Percentiles rank a stretch among this genome's conserved stretches.
phyloP scores from a whole-genome alignment of 1,284 basidiomycete species.

The Austroboletus rostrupii region DNA sequence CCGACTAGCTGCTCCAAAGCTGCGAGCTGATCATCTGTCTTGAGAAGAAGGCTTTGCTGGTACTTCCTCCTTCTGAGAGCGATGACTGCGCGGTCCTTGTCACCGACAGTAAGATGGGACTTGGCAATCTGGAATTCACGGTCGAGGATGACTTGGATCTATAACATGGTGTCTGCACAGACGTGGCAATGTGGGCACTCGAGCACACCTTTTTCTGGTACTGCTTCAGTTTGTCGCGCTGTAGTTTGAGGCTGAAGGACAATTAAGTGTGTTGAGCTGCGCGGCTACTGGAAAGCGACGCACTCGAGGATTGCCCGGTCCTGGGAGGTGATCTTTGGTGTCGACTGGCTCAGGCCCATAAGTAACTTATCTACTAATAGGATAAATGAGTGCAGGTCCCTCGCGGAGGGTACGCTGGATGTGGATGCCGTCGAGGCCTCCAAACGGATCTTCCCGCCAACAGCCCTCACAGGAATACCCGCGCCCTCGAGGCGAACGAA shows the following conservation, averaged over 20 bases:
- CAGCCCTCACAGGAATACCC: conserved; percentile 1
- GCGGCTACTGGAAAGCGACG: conserved; percentile 31
- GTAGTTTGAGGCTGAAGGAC: conserved; percentile 74
- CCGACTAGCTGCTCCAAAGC: conserved; percentile 87
- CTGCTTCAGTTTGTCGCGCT: conserved; percentile 92
- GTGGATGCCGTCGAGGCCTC: neutral
- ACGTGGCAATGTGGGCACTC: neutral
- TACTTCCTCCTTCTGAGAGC: conserved; percentile 90
- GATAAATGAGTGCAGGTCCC: conserved; percentile 5
- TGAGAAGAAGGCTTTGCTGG: conserved; percentile 82
- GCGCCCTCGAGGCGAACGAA: conserved; percentile 11
- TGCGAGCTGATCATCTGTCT: conserved; percentile 89
- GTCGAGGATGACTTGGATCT: conserved; percentile 87
- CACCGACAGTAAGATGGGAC: conserved; percentile 73
- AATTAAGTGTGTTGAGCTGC: conserved; percentile 20
- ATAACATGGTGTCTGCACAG: neutral
- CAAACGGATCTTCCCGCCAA: conserved; percentile 19
- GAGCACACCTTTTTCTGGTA: conserved; percentile 85
- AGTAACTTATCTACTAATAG: conserved; percentile 1
- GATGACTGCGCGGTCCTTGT: conserved; percentile 83
- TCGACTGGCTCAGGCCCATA: conserved; percentile 75
- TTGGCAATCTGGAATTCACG: conserved; percentile 89
- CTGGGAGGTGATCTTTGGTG: conserved; percentile 88
- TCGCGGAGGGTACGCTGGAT: neutral
- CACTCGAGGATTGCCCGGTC: conserved; percentile 94